Evolutionary conservation across 257 asterid genomes (phyloP).

Genomic region (Cinchona pubescens): DNA sequence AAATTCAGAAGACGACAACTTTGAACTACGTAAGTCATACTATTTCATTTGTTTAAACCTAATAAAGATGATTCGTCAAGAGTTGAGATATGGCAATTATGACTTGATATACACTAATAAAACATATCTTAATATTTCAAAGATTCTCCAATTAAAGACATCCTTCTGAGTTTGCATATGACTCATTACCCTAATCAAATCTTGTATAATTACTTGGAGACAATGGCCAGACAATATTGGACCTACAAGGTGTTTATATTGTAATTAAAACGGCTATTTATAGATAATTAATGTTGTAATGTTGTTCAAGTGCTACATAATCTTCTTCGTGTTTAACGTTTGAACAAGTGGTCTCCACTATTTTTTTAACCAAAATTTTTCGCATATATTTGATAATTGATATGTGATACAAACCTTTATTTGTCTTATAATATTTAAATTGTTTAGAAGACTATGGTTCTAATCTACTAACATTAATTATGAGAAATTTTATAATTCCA

Average conservation of each 20-base stretch:
- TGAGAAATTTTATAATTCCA: too few species aligned
- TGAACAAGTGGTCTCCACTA: neutral
- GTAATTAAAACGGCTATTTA: neutral
- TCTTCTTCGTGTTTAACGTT: slow-evolving; percentile 17
- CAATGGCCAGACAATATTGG: slow-evolving; percentile 17
- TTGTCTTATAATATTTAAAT: neutral
- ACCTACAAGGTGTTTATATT: neutral
- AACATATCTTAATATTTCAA: neutral
- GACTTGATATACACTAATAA: neutral
- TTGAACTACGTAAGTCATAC: neutral
- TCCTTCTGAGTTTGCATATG: neutral
- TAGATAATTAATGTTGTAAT: neutral
- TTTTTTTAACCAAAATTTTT: neutral
- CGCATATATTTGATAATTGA: too few species aligned
- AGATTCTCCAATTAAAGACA: neutral
- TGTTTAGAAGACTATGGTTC: neutral
- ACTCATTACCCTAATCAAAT: slow-evolving; percentile 6
- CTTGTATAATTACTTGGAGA: slow-evolving; percentile 13
- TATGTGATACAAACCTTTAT: neutral
- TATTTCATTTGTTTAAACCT: neutral
- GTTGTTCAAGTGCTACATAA: neutral
- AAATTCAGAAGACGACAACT: neutral
- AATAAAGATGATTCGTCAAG: neutral
- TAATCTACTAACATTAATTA: too few species aligned
- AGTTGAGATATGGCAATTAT: neutral